Evolutionary conservation across 1,284 basidiomycete genomes (phyloP).

Genomic region (Kalmanozyma brasiliensis): DNA sequence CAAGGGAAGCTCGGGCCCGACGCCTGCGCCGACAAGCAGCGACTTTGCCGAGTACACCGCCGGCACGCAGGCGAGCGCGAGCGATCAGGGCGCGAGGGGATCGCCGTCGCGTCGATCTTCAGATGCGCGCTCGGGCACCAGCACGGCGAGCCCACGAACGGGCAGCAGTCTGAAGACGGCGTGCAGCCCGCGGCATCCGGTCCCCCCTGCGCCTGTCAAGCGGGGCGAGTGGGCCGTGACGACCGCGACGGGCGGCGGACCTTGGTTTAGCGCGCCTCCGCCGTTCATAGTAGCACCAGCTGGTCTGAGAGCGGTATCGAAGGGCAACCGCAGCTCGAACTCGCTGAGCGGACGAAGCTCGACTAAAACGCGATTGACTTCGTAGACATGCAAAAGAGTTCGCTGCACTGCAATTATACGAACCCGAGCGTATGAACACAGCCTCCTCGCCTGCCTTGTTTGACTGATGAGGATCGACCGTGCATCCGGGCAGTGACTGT

Average conservation of each 20-base stretch:
- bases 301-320: slow-evolving; percentile 19
- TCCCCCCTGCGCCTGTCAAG: slow-evolving; percentile 18
- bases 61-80: slow-evolving; percentile 4
- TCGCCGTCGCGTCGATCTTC: slow-evolving; percentile 20
- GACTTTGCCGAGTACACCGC: slow-evolving; percentile 40
- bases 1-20: slow-evolving; percentile 38
- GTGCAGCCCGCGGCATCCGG: slow-evolving; percentile 28
- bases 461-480: too few relatives aligned
- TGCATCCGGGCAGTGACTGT: too few relatives aligned
- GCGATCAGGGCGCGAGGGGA: background rate
- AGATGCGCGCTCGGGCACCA: slow-evolving; percentile 35
- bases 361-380: slow-evolving; percentile 25
- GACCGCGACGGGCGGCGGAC: slow-evolving; percentile 37
- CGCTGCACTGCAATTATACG: too few relatives aligned
- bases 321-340: slow-evolving; percentile 27
- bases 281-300: slow-evolving; percentile 22
- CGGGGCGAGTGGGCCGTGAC: slow-evolving; percentile 45
- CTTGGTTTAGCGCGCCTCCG: slow-evolving; percentile 50
- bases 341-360: slow-evolving; percentile 38
- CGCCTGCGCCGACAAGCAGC: slow-evolving; percentile 22
- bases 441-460: too few relatives aligned
- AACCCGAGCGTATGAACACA: too few relatives aligned
- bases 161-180: slow-evolving; percentile 33
- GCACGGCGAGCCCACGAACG: slow-evolving; percentile 43
- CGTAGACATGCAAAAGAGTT: too few relatives aligned